phyloP scores from a whole-genome alignment of 371 early-diverging fungal species.

The Saksenaea vasiformis region DNA sequence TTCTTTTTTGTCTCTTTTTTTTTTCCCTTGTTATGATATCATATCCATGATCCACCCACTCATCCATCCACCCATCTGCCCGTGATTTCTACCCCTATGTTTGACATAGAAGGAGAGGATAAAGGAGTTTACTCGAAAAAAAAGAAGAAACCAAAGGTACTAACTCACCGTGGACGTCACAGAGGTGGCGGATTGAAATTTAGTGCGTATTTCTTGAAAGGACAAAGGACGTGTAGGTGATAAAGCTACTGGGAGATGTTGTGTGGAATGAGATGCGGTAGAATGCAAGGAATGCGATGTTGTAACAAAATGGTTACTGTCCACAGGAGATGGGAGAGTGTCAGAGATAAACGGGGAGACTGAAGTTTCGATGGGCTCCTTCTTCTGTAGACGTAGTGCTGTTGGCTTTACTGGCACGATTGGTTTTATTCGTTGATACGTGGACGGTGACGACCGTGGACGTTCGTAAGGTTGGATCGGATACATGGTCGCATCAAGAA shows the following conservation, averaged over 20 bases:
- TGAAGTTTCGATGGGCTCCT: neutral
- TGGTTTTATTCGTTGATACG: neutral
- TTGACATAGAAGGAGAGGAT: neutral
- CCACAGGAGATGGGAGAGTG: slow-evolving; percentile 1
- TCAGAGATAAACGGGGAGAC: neutral
- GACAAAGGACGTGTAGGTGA: neutral
- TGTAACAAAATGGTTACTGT: neutral
- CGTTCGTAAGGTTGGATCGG: neutral
- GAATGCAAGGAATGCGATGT: neutral
- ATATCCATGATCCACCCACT: neutral
- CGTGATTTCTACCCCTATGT: neutral
- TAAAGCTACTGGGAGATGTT: neutral
- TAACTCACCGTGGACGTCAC: neutral
- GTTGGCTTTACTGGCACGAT: neutral
- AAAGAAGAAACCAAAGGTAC: neutral
- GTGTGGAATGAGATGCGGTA: neutral
- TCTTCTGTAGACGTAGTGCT: neutral
- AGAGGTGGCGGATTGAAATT: neutral
- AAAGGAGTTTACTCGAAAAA: neutral
- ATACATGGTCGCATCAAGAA: neutral
- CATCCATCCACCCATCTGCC: neutral
- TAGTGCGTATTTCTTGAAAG: neutral
- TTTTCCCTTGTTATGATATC: neutral
- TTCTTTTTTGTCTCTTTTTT: neutral
- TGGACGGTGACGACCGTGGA: neutral